These are phyloP conservation scores for Bacidia rubella DNA, from an alignment of 495 filamentous ascomycete genomes.

Conservation along the genomic window DNA sequence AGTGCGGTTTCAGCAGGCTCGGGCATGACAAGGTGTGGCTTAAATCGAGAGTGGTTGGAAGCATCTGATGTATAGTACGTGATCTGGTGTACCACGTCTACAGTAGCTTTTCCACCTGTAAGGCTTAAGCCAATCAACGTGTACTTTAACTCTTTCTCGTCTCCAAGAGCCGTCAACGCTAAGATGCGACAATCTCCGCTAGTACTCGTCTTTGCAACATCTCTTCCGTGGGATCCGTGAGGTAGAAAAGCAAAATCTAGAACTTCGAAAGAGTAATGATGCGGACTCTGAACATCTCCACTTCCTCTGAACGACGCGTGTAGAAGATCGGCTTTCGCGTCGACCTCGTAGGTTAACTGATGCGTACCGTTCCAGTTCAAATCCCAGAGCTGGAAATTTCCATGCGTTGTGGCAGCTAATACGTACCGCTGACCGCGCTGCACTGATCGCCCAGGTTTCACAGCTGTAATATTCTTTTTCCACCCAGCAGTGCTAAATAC, in stretches of 20 bases:
- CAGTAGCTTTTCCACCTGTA: slow-evolving; percentile 13
- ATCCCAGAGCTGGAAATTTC: slow-evolving; percentile 70
- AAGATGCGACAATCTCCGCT: slow-evolving; percentile 19
- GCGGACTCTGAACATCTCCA: slow-evolving; percentile 4
- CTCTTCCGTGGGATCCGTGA: slow-evolving; percentile 14
- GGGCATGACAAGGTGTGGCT: slow-evolving; percentile 65
- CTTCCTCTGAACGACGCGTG: slow-evolving; percentile 12
- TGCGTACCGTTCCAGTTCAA: slow-evolving; percentile 68
- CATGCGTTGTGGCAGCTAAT: slow-evolving; percentile 59
- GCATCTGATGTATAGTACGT: slow-evolving; percentile 43
- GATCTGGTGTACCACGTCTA: slow-evolving; percentile 48
- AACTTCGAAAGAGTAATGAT: slow-evolving; percentile 21
- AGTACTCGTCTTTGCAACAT: slow-evolving; percentile 15
- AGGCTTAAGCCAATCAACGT: slow-evolving; percentile 34
- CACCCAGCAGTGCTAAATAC: slow-evolving; percentile 50
- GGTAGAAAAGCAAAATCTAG: slow-evolving; percentile 33
- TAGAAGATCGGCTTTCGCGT: slow-evolving; percentile 31
- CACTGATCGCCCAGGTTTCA: slow-evolving; percentile 50
- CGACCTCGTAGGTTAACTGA: slow-evolving; percentile 36
- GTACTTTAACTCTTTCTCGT: slow-evolving; percentile 27
- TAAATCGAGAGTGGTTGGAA: slow-evolving; percentile 26
- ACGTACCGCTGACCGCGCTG: slow-evolving; percentile 76
- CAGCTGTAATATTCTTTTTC: slow-evolving; percentile 64
- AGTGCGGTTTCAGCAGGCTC: slow-evolving; percentile 68
- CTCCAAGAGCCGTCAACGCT: slow-evolving; percentile 20